Conservation (phyloP, 2,329 filamentous ascomycete genomes). For the Boeremia lycopersici region DNA sequence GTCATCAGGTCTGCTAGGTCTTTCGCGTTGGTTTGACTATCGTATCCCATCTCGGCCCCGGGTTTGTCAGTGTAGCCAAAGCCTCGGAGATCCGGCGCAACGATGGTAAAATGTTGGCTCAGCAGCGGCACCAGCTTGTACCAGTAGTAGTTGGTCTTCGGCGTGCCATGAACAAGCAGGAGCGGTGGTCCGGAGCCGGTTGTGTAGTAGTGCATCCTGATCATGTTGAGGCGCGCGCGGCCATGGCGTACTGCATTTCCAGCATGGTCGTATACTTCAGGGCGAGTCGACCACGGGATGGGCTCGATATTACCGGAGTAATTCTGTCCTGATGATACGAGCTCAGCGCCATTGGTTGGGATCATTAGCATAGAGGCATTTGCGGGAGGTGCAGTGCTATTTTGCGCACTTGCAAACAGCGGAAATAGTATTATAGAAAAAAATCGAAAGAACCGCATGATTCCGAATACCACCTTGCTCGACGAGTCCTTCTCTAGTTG, state of each 20-base stretch:
- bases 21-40: constrained; percentile 38
- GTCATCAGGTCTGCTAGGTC: constrained; percentile 45
- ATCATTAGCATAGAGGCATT: constrained; percentile 9
- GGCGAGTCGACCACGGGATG: constrained; percentile 13
- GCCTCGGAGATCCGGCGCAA: constrained; percentile 44
- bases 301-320: constrained; percentile 17
- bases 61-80: constrained; percentile 48
- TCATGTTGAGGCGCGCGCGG: constrained; percentile 16
- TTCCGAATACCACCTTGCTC: neutral
- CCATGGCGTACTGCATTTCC: constrained; percentile 17
- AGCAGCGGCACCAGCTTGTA: constrained; percentile 43
- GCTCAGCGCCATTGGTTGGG: constrained; percentile 10
- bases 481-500: neutral
- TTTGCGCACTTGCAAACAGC: neutral
- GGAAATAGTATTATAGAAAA: neutral
- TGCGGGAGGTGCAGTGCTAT: neutral
- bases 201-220: constrained; percentile 18
- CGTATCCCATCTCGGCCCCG: constrained; percentile 35
- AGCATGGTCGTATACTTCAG: constrained; percentile 19
- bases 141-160: constrained; percentile 35
- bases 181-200: constrained; percentile 12
- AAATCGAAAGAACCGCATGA: neutral
- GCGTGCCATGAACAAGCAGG: constrained; percentile 16
- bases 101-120: constrained; percentile 41
- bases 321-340: constrained; percentile 10